Conservation (phyloP, 2,329 filamentous ascomycete species). For the Paraphoma chrysanthemicola region DNA sequence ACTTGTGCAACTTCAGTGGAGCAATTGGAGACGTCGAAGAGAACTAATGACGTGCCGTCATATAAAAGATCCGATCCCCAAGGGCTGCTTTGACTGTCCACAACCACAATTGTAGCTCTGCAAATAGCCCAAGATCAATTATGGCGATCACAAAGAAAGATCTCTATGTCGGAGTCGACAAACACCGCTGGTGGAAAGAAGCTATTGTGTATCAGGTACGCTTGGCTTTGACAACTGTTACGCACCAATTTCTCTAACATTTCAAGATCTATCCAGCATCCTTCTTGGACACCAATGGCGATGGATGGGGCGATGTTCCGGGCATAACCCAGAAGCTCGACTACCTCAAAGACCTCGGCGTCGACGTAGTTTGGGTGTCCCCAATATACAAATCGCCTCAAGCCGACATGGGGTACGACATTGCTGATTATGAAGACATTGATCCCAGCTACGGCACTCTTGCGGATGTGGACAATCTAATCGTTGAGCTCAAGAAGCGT, state of each 20-base stretch:
- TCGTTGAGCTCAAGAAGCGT: constrained; percentile 44
- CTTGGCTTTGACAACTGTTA: background rate
- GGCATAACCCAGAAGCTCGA: constrained; percentile 64
- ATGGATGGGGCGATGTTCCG: constrained; percentile 63
- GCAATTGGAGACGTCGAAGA: constrained; percentile 1
- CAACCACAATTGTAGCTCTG: too few relatives aligned
- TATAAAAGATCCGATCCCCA: background rate
- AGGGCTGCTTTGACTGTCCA: too few relatives aligned
- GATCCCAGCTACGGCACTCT: constrained; percentile 49
- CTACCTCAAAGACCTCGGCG: constrained; percentile 59
- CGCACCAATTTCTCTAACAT: constrained; percentile 1
- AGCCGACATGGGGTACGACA: constrained; percentile 52
- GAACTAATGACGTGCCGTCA: background rate
- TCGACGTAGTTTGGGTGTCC: constrained; percentile 47
- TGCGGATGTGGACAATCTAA: constrained; percentile 48
- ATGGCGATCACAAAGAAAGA: constrained; percentile 18
- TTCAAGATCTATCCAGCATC: constrained; percentile 64
- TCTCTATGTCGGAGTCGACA: constrained; percentile 41
- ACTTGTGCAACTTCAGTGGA: background rate
- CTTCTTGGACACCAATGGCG: constrained; percentile 64
- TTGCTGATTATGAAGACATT: constrained; percentile 50
- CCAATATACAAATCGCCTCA: constrained; percentile 57
- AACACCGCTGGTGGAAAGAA: constrained; percentile 65
- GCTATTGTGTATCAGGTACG: constrained; percentile 62
- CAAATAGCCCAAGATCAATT: too few relatives aligned